Base-by-base conservation (phyloP, 208 protist genomes). In the Wallacemonas rigidus region DNA sequence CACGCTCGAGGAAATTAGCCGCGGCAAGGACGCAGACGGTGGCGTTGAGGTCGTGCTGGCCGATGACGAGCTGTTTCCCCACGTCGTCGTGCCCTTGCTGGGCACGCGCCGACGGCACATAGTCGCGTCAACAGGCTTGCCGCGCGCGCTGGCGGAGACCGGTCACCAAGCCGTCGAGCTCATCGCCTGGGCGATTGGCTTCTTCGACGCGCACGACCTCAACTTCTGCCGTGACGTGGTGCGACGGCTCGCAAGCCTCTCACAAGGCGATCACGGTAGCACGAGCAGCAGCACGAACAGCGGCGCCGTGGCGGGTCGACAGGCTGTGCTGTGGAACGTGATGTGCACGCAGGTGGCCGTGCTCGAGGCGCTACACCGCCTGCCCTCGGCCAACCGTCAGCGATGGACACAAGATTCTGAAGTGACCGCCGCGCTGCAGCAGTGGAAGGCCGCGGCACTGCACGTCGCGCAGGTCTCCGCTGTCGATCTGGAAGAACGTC, bases 1-100 rank as follows among this genome's bases (percentile, higher is more conserved):
- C 63, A 81, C 85, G 53, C 17, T 91, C n/a, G 73, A 82, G 45
- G 56, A 73, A 2, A 68, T 77, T 14, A 85, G 82, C 53, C 57
- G n/a, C 43, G 60, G 15, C 26, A 41, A 36, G n/a, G 60, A 6
- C 43, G 26, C 3, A 3, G 38, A 47, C 40, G 14, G 11, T n/a
- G 65, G 75, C 40, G 63, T 69, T 8, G 72, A 79, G 43, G 64
- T 72, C 40, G 47, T 69, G 14, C 17, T 76, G n/a, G 40, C 40
- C 9, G 67, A 74, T 9, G 54, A 39, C 17, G 65, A 71, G 40
- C 50, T 87, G 8, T 71, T 83, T 58, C 69, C 65, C 45, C 67
- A 64, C 26, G 61, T 57, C 1, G 75, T 72, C 38, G 48, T 54
- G 57, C 48, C 62, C 6, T 41, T 75, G 5, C 5, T 75, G 41